Evolutionary conservation across 2,329 filamentous ascomycete genomes (phyloP).

Genomic region (Zymoseptoria brevis): DNA sequence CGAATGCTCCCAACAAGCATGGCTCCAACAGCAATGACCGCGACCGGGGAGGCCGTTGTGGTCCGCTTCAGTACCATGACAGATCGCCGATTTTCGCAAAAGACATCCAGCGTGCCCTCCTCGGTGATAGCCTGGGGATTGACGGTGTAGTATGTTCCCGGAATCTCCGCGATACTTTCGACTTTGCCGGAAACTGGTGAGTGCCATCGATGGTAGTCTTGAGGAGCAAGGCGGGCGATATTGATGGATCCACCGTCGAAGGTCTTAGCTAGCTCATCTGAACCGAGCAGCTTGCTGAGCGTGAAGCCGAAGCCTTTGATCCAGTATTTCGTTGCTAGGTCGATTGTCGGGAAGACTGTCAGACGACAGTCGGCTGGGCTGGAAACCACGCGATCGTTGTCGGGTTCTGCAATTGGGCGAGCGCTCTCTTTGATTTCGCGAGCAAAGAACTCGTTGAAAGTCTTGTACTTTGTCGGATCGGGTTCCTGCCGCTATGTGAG

Average conservation of each 20-base stretch:
- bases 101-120: slow-evolving; percentile 32
- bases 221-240: slow-evolving; percentile 36
- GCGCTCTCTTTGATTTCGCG: slow-evolving; percentile 31
- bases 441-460: slow-evolving; percentile 40
- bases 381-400: slow-evolving; percentile 26
- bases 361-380: slow-evolving; percentile 35
- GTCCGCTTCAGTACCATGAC: slow-evolving; percentile 33
- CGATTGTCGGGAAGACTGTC: slow-evolving; percentile 32
- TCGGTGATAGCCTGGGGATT: slow-evolving; percentile 38
- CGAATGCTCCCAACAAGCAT: slow-evolving; percentile 39
- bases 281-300: slow-evolving; percentile 25
- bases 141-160: slow-evolving; percentile 36
- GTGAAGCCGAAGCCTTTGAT: slow-evolving; percentile 39
- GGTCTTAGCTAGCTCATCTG: slow-evolving; percentile 22
- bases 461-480: slow-evolving; percentile 32
- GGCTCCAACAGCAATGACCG: slow-evolving; percentile 36
- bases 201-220: slow-evolving; percentile 38
- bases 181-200: slow-evolving; percentile 30
- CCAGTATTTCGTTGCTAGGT: slow-evolving; percentile 36
- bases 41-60: slow-evolving; percentile 25
- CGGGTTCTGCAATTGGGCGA: slow-evolving; percentile 32
- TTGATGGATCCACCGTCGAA: slow-evolving; percentile 33
- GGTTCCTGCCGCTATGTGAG: slow-evolving; percentile 21
- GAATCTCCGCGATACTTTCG: slow-evolving; percentile 30
- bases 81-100: slow-evolving; percentile 36